Percentiles rank a stretch among this genome's conserved stretches.
These are phyloP conservation scores for Salvia miltiorrhiza DNA, from an alignment of 257 asterid species.

Conservation along the genomic window DNA sequence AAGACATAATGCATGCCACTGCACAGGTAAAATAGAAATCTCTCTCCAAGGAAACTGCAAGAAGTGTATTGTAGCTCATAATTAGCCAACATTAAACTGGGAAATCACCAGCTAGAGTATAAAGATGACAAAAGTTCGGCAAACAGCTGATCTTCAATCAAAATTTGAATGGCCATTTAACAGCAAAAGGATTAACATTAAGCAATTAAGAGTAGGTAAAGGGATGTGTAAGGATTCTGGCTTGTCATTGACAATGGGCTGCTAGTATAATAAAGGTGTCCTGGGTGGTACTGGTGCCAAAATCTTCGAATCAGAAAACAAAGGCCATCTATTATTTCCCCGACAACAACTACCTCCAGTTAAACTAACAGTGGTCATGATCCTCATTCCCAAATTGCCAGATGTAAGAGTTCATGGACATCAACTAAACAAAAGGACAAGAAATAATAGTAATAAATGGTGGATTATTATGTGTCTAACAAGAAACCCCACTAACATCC, in stretches of 20 bases:
- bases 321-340: background rate
- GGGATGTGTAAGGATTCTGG: background rate
- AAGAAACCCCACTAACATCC: background rate
- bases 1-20: constrained; percentile 80
- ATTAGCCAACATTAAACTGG: background rate
- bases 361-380: background rate
- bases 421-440: background rate
- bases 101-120: background rate
- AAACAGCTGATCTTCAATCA: constrained; percentile 6
- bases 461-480: background rate
- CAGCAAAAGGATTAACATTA: background rate
- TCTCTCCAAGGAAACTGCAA: constrained; percentile 76
- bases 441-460: background rate
- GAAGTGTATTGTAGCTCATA: constrained; percentile 8
- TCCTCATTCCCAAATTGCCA: background rate
- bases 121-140: background rate
- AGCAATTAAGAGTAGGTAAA: background rate
- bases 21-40: constrained; percentile 68
- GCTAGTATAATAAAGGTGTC: background rate
- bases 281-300: background rate
- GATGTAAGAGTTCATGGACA: background rate
- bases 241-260: background rate
- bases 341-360: background rate
- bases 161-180: background rate
- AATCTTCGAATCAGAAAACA: background rate